Evolutionary conservation across 768 basidiomycete species (phyloP).

Genomic region (Galerina sulciceps): DNA sequence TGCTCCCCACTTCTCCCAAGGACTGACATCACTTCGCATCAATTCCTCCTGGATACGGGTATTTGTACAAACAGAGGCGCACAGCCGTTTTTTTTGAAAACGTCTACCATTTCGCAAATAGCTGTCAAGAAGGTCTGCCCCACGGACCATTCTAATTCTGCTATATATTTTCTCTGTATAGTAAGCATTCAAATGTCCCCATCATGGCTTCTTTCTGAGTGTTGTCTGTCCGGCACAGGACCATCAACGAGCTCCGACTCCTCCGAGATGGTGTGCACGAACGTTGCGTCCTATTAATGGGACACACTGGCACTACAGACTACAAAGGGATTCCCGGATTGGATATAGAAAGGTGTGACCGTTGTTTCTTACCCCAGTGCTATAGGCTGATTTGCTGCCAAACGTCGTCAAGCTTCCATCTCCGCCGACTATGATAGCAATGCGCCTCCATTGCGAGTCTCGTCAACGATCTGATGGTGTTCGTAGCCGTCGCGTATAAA

Average conservation of each 20-base stretch:
- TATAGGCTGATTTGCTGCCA: background rate
- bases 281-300: background rate
- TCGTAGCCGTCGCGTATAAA: conserved; percentile 12
- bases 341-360: background rate
- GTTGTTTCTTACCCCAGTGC: background rate
- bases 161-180: too few species aligned
- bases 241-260: background rate
- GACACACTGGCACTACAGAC: background rate
- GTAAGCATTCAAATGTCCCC: too few species aligned
- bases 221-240: background rate
- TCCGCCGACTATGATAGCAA: background rate
- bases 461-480: conserved; percentile 17
- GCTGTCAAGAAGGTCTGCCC: too few species aligned
- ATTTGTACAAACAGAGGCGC: too few species aligned
- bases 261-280: background rate
- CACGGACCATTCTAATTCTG: too few species aligned
- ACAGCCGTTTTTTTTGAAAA: too few species aligned
- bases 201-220: background rate
- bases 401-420: too few species aligned
- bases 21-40: too few species aligned
- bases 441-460: conserved; percentile 2
- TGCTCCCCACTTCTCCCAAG: too few species aligned
- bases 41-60: too few species aligned
- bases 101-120: too few species aligned
- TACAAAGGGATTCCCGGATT: background rate